These are phyloP conservation scores for Hydnum rufescens DNA, from an alignment of 768 basidiomycete genomes.

Conservation along the genomic window DNA sequence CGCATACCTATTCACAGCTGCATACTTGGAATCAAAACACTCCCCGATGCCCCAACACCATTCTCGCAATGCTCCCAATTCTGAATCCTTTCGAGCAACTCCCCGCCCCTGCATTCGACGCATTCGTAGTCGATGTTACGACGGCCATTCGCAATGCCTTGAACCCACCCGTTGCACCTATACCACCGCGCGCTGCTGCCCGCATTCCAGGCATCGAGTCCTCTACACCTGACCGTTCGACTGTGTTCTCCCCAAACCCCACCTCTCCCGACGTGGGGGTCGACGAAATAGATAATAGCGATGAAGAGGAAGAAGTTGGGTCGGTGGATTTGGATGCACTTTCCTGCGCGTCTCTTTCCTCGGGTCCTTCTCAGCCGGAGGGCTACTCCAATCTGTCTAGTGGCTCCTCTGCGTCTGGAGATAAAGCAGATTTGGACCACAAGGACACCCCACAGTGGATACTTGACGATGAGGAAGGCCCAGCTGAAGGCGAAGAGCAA, in stretches of 20 bases:
- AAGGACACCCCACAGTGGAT: too few relatives aligned
- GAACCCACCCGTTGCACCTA: conserved; percentile 18
- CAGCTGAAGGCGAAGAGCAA: not conserved
- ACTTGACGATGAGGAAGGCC: not conserved
- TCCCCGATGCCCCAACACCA: not conserved
- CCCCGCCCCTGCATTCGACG: conserved; percentile 44
- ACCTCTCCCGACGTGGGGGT: not conserved
- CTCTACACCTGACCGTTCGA: not conserved
- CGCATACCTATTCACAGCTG: too few relatives aligned
- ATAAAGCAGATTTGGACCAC: too few relatives aligned
- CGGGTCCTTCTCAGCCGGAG: not conserved
- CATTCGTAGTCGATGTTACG: conserved; percentile 48
- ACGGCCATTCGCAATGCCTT: conserved; percentile 36
- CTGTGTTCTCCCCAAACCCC: not conserved
- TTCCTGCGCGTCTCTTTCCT: not conserved
- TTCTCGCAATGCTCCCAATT: conserved; percentile 28
- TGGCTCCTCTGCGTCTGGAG: too few relatives aligned
- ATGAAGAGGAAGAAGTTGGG: not conserved
- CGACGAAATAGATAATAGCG: not conserved
- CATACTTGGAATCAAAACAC: too few relatives aligned
- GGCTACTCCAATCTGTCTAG: too few relatives aligned
- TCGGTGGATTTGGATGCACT: not conserved
- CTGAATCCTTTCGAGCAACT: conserved; percentile 60
- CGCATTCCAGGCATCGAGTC: not conserved
- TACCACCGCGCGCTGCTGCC: not conserved